Conservation (phyloP, 139 green algal genomes). For the Micractinium conductrix region DNA sequence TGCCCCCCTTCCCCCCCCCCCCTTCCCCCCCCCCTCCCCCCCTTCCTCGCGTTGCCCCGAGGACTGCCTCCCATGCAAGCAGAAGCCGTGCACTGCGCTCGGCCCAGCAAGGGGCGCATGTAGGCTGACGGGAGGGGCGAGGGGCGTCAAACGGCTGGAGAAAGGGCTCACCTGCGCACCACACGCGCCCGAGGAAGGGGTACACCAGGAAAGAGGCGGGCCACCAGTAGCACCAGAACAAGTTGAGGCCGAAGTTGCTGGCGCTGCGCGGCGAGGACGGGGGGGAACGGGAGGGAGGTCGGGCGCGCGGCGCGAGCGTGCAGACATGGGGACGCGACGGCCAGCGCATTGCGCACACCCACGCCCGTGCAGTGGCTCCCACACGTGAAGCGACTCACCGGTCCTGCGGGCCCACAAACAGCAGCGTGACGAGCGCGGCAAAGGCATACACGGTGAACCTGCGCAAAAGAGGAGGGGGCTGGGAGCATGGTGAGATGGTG, state of each 20-base stretch:
- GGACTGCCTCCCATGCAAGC: too few species aligned
- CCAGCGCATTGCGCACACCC: too few species aligned
- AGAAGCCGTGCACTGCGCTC: too few species aligned
- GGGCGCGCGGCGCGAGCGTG: background rate
- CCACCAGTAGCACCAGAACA: conserved; percentile 88
- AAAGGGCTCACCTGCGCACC: conserved; percentile 5
- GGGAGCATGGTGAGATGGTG: too few species aligned
- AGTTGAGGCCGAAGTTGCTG: conserved; percentile 77
- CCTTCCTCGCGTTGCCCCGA: too few species aligned
- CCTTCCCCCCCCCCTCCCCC: too few species aligned
- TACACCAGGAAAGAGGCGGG: conserved; percentile 80
- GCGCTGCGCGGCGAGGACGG: background rate
- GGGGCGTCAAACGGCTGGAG: background rate
- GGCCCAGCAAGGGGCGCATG: too few species aligned
- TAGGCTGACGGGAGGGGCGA: background rate
- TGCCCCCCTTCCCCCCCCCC: too few species aligned
- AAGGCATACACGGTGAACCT: conserved; percentile 60
- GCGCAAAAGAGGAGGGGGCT: too few species aligned
- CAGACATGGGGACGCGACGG: background rate
- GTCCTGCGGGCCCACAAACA: conserved; percentile 77
- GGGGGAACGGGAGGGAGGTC: background rate
- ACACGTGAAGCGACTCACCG: too few species aligned
- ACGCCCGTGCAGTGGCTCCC: too few species aligned
- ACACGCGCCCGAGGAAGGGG: conserved; percentile 70
- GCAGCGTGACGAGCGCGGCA: conserved; percentile 59